These are phyloP conservation scores for Paraphaeosphaeria minitans DNA, from an alignment of 2,329 filamentous ascomycete genomes.

Conservation along the genomic window DNA sequence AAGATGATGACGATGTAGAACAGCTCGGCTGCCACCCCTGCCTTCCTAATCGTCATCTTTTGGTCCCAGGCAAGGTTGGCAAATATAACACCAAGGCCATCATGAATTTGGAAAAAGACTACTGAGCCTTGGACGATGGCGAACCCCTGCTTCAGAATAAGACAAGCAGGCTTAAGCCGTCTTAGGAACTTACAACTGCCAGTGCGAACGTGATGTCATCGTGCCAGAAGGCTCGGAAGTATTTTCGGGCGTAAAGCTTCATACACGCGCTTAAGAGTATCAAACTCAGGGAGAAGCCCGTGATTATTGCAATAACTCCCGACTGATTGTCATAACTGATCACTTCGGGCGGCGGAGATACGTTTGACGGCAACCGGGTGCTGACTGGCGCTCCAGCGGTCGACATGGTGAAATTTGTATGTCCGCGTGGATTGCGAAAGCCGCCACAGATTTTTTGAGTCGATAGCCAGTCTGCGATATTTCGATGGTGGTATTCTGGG, in stretches of 20 bases:
- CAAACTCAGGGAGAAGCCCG: slow-evolving; percentile 18
- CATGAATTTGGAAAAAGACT: slow-evolving; percentile 10
- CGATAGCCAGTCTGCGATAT: neutral
- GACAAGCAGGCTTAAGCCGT: neutral
- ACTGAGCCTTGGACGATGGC: slow-evolving; percentile 11
- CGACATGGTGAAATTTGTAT: neutral
- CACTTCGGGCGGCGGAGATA: neutral
- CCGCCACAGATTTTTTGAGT: too few relatives aligned
- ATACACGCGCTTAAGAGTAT: slow-evolving; percentile 14
- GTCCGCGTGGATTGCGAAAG: neutral
- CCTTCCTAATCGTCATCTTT: slow-evolving; percentile 7
- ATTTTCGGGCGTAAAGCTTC: slow-evolving; percentile 13
- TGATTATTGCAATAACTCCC: slow-evolving; percentile 21
- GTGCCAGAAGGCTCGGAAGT: slow-evolving; percentile 2
- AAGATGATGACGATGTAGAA: slow-evolving; percentile 19
- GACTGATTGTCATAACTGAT: slow-evolving; percentile 13
- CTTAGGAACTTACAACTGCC: slow-evolving; percentile 5
- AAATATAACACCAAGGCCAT: slow-evolving; percentile 10
- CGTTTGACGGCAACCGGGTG: neutral
- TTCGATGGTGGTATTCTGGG: neutral
- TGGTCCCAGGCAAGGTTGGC: neutral
- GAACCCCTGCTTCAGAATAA: slow-evolving; percentile 3
- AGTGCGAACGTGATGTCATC: slow-evolving; percentile 18
- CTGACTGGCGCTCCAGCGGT: neutral
- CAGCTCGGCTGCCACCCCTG: slow-evolving; percentile 7